Base-by-base conservation (phyloP, 345 rosid genomes). In the Citrus maxima region DNA sequence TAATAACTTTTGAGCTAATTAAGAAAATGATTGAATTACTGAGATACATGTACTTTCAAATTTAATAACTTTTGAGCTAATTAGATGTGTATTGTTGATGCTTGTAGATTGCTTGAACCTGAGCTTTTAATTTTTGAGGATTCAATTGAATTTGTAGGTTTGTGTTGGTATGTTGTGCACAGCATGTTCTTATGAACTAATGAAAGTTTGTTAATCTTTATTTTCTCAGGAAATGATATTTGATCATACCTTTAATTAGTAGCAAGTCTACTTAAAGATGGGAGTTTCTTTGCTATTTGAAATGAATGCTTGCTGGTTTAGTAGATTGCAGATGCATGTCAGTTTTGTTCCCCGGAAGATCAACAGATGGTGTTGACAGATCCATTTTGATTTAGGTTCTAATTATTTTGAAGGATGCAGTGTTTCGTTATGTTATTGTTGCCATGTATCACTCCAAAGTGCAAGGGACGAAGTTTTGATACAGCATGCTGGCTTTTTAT, bases 211-310 rank as follows among this genome's bases (percentile, higher is more conserved):
- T 46, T 46, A 13, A 27, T 67, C 49, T 59, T 79, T 75, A 55
- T 58, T 85, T 77, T 81, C 49, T 34, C 88, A 87, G 90, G 88
- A 81, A 70, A 76, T 83, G 84, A 72, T 78, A 70, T 84, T 87
- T 60, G 78, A 86, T 59, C 76, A 76, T 38, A 65, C 82, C 65
- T 82, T 80, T 32, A 72, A 67, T 76, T 75, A 82, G 74, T 84
- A 73, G 73, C 67, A 54, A 60, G 40, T 24, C 60, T 30, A 70
- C 38, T 71, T 71, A 64, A 64, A 80, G 84, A 54, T 68, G 73
- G 78, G 75, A 73, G 32, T 32, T 77, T 18, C 62, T 7, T 61
- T 75, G 71, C 73, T 21, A 67, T 63, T 7, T 60, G 74, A 71
- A 73, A 49, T 72, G 46, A 78, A 68, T 51, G 73, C 55, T 68